Conservation (phyloP, 2,329 filamentous ascomycete species). For the Cercospora citrullina region DNA sequence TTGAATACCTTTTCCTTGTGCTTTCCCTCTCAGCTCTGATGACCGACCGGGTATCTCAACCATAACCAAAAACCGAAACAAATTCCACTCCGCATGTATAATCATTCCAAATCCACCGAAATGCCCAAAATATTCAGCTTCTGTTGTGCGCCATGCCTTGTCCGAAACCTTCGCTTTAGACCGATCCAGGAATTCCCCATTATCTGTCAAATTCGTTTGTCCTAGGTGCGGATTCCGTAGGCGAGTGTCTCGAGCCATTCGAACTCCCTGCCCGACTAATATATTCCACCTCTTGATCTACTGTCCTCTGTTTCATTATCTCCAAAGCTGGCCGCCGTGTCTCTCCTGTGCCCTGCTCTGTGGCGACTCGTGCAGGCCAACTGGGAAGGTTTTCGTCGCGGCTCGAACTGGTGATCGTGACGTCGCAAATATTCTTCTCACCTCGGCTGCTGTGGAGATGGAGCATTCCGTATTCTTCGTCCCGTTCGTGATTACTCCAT, state of each 20-base stretch:
- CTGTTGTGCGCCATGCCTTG: not conserved
- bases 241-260: not conserved
- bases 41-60: not conserved
- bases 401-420: not conserved
- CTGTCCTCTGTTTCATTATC: conserved; percentile 27
- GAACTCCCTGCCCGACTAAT: conserved; percentile 1
- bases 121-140: not conserved
- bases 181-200: not conserved
- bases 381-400: not conserved
- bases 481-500: conserved; percentile 18
- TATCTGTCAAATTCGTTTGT: not conserved
- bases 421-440: not conserved
- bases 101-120: not conserved
- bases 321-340: conserved; percentile 11
- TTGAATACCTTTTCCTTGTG: not conserved
- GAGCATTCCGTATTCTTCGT: conserved; percentile 22
- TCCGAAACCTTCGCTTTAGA: not conserved
- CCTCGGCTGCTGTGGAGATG: not conserved
- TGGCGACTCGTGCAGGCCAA: not conserved
- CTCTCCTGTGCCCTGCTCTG: not conserved
- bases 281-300: conserved; percentile 27
- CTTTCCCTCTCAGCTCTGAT: not conserved
- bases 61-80: not conserved
- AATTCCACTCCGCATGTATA: not conserved
- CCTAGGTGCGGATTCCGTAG: not conserved